Evolutionary conservation across 179 eudicot genomes (phyloP).

Genomic region (Heliamphora pulchella): DNA sequence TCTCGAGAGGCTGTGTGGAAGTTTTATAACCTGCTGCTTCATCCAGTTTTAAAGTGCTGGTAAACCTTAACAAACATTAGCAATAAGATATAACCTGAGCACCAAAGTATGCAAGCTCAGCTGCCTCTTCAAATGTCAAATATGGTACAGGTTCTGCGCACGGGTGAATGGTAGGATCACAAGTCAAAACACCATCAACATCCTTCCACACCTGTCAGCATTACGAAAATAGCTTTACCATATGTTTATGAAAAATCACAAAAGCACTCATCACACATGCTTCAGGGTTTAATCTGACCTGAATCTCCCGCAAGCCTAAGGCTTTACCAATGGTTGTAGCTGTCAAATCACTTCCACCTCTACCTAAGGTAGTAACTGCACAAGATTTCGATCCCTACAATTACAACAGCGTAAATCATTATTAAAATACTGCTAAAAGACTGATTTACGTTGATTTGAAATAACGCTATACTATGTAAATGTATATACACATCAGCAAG

Average conservation of each 20-base stretch:
- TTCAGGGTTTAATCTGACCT: slow-evolving; percentile 36
- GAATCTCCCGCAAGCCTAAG: slow-evolving; percentile 84
- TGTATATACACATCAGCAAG: background rate
- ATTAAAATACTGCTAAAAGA: background rate
- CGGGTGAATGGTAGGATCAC: slow-evolving; percentile 54
- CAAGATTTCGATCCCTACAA: slow-evolving; percentile 74
- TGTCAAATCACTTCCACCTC: slow-evolving; percentile 99
- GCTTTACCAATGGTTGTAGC: slow-evolving; percentile 98
- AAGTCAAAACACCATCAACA: slow-evolving; percentile 66
- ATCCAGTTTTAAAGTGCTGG: background rate
- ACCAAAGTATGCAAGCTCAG: slow-evolving; percentile 73
- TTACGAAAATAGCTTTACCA: background rate
- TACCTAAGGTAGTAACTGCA: slow-evolving; percentile 91
- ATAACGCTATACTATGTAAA: background rate
- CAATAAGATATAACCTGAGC: slow-evolving; percentile 40
- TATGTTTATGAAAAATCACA: background rate
- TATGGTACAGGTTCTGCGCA: slow-evolving; percentile 49
- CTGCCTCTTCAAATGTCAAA: slow-evolving; percentile 63
- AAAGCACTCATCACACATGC: background rate
- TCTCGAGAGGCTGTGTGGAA: background rate
- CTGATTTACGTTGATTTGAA: background rate
- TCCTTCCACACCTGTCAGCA: slow-evolving; percentile 62
- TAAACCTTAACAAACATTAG: background rate
- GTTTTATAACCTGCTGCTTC: background rate
- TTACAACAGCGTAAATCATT: background rate